Evolutionary conservation across 2,329 filamentous ascomycete genomes (phyloP).

Genomic region (Talaromyces pinophilus): DNA sequence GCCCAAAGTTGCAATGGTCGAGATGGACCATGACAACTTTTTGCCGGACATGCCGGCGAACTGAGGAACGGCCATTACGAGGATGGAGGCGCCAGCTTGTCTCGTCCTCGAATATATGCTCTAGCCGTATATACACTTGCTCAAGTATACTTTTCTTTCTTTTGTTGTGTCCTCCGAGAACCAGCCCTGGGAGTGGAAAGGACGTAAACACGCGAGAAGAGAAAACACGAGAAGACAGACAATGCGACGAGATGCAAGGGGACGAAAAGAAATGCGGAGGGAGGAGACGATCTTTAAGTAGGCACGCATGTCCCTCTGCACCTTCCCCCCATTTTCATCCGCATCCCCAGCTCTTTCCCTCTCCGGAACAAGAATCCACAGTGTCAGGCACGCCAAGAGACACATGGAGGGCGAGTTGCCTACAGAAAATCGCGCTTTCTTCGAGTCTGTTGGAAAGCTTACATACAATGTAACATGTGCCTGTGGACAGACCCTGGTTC

Average conservation of each 20-base stretch:
- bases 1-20: constrained; percentile 53
- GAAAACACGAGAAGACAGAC: background rate
- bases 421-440: background rate
- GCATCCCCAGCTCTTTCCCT: constrained; percentile 6
- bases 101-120: background rate
- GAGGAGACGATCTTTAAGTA: constrained; percentile 8
- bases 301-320: background rate
- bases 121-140: background rate
- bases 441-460: background rate
- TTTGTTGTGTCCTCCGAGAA: constrained; percentile 10
- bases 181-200: constrained; percentile 6
- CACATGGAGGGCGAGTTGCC: background rate
- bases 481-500: background rate
- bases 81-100: background rate
- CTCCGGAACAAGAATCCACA: constrained; percentile 3
- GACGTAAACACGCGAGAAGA: background rate
- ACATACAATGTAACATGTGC: background rate
- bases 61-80: background rate
- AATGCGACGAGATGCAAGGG: background rate
- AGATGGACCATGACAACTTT: constrained; percentile 22
- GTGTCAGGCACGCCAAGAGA: constrained; percentile 1
- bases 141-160: background rate
- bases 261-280: constrained; percentile 10
- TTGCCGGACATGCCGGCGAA: constrained; percentile 19
- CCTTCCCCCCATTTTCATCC: background rate